Base-by-base conservation (phyloP, 805 yeast species). In the Metschnikowia bowlesiae region DNA sequence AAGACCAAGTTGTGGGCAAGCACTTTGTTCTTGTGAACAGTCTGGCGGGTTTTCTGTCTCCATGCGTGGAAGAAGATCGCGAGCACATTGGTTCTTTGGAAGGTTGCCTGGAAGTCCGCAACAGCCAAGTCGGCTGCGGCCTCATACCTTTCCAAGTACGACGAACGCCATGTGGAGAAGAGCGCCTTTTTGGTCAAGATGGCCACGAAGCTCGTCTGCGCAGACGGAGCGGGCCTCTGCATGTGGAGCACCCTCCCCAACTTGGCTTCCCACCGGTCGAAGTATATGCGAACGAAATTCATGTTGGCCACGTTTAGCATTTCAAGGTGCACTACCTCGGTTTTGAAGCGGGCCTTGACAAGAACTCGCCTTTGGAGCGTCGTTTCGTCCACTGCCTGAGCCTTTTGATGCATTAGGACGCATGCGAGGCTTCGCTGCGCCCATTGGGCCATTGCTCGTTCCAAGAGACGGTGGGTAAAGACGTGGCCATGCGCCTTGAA, bases 151-250 rank as follows among this genome's bases (percentile, higher is more conserved):
- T 39, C 33, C 4, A 57, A 54, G 48, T 62, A 63, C 2, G 47
- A 46, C 0, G 47, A 36, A 41, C 61, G 61, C 76, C 76, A 71
- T 29, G 50, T 53, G 30, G 10, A 36, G 46, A 50, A 35, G 4
- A 40, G 44, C 4, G 39, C 30, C 26, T 43, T 35, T 8, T 52
- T 26, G 36, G 36, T 16, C 36, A 33, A 33, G 16, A 7, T 33
- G 14, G 10, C 16, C 36, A 33, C 7, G 36, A 33, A 33, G 22
- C 22, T 22, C 22, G 22, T 4, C 22, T 22, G 22, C 22, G 22
- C 22, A 22, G 22, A 22, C 5, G 22, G 22, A 22, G 22, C 22
- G 22, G 22, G 22, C 22, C 22, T 13, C 10, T 39, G 18, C 41
- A 39, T 29, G 14, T 29, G 43, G 3, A 29, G 43, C 26, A 18